phyloP scores from a whole-genome alignment of 2,329 filamentous ascomycete species.

The Trichoderma sp. region DNA sequence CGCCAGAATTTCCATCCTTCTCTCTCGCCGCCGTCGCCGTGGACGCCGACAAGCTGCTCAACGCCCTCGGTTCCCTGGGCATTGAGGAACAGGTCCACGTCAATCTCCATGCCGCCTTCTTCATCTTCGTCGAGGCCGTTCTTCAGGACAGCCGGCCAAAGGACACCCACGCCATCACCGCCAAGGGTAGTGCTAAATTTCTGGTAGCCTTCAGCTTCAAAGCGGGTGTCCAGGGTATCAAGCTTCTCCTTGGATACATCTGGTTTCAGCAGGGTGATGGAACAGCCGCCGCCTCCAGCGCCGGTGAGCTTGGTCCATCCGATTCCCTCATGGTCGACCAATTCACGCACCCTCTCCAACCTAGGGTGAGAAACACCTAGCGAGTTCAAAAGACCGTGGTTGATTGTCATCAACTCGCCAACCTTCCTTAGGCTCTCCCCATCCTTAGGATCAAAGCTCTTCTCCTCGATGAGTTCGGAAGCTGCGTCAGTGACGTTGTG shows the following conservation, averaged over 20 bases:
- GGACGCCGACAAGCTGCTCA: conserved; percentile 80
- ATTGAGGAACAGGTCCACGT: conserved; percentile 77
- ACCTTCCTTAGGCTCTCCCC: conserved; percentile 66
- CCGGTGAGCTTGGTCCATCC: conserved; percentile 98
- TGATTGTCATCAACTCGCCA: conserved; percentile 87
- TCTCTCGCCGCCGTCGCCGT: conserved; percentile 62
- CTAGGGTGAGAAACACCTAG: conserved; percentile 93
- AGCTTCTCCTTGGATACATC: conserved; percentile 57
- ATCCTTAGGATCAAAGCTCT: conserved; percentile 65
- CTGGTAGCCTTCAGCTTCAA: conserved; percentile 70
- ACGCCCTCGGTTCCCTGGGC: conserved; percentile 83
- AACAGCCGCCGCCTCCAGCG: conserved; percentile 91
- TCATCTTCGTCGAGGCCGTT: conserved; percentile 76
- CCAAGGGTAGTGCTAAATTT: conserved; percentile 88
- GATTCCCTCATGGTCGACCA: conserved; percentile 83
- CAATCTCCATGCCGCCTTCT: conserved; percentile 86
- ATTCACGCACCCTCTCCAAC: conserved; percentile 83
- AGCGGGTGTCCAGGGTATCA: conserved; percentile 59
- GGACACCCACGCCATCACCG: conserved; percentile 87
- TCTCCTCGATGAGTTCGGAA: conserved; percentile 52
- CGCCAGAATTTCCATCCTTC: conserved; percentile 89
- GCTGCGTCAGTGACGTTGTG: conserved; percentile 65
- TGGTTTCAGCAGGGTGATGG: conserved; percentile 82
- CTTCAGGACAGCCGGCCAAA: conserved; percentile 88
- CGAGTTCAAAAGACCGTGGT: conserved; percentile 87